Conservation (phyloP, 352 stramenopile genomes). For the Pythium graminicola region DNA sequence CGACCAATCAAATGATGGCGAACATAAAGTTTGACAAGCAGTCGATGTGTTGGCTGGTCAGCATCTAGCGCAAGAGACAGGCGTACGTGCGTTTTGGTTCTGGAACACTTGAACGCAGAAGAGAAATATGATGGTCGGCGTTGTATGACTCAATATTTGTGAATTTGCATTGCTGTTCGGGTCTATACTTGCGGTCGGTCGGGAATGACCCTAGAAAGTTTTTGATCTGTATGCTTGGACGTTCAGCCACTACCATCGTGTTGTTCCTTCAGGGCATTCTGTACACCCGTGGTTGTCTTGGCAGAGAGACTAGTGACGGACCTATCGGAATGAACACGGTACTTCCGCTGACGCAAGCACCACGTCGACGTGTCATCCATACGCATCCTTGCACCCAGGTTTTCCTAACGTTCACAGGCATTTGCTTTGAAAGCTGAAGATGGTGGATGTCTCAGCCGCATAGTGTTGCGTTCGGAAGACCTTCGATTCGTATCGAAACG, state of each 20-base stretch:
- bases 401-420: too few species aligned
- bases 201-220: too few species aligned
- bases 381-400: background rate
- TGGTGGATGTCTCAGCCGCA: background rate
- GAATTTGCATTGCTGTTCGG: background rate
- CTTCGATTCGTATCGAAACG: background rate
- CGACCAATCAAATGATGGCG: background rate
- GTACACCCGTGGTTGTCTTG: too few species aligned
- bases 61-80: too few species aligned
- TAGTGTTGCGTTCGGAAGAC: background rate
- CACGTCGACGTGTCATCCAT: background rate
- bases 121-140: background rate
- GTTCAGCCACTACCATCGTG: too few species aligned
- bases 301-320: too few species aligned
- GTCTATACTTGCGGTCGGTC: constrained; percentile 1
- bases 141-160: background rate
- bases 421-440: too few species aligned
- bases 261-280: too few species aligned
- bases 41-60: background rate
- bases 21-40: background rate
- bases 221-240: too few species aligned
- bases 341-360: background rate
- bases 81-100: constrained; percentile 4
- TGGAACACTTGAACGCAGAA: background rate
- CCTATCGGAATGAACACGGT: background rate